Conservation (phyloP, 2,329 filamentous ascomycete genomes). For the Domatiomyces globalis region DNA sequence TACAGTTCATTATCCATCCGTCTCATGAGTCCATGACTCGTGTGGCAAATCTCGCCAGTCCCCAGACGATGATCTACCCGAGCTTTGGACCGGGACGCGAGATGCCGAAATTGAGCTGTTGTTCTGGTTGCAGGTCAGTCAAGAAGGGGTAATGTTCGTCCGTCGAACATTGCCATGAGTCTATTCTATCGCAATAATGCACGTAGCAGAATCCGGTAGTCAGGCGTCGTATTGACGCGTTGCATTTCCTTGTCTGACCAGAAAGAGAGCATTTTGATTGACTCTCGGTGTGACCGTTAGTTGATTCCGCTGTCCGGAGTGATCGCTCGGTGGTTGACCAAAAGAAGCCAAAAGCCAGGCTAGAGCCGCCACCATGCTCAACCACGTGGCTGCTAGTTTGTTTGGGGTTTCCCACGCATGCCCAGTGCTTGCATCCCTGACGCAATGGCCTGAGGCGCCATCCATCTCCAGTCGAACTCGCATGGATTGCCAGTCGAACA, state of each 20-base stretch:
- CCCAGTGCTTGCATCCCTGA: too few relatives aligned
- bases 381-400: not conserved
- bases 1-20: not conserved
- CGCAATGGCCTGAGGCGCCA: not conserved
- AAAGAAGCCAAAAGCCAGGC: not conserved
- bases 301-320: not conserved
- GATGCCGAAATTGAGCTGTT: too few relatives aligned
- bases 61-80: too few relatives aligned
- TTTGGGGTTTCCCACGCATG: not conserved
- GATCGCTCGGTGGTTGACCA: not conserved
- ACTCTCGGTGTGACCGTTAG: not conserved
- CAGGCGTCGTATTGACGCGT: not conserved
- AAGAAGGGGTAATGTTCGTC: not conserved
- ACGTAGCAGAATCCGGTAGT: not conserved
- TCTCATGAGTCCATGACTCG: too few relatives aligned
- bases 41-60: not conserved
- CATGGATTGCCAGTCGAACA: not conserved
- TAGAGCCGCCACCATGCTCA: not conserved
- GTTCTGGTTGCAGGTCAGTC: not conserved
- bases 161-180: not conserved
- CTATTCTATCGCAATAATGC: not conserved
- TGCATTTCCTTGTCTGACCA: not conserved
- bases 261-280: not conserved
- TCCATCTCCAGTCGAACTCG: not conserved
- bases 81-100: not conserved